Percentiles rank a stretch among this genome's conserved stretches.
Conservation (phyloP, 208 protist genomes). For the Strigomonas oncopelti region DNA sequence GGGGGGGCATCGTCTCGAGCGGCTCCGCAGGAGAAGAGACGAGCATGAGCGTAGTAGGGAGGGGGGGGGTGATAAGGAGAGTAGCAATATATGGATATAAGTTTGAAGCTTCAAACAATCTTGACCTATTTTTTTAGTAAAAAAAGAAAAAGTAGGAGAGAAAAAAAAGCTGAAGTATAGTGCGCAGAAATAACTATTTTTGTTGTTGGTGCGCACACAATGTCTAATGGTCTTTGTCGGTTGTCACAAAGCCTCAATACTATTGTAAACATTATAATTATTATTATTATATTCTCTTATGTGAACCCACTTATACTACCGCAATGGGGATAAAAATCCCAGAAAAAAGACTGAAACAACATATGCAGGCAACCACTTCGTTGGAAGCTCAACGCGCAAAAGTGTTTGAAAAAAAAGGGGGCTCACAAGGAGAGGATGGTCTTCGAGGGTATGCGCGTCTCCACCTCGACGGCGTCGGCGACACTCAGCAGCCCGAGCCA, state of each 20-base stretch:
- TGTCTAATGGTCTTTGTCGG: no score
- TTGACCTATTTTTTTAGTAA: neutral
- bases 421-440: constrained; percentile 36
- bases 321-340: no score
- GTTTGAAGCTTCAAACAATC: neutral
- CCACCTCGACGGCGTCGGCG: constrained; percentile 66
- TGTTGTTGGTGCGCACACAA: neutral
- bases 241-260: no score
- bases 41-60: neutral
- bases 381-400: neutral
- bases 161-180: neutral
- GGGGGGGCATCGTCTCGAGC: neutral
- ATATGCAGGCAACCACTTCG: no score
- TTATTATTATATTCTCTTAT: no score
- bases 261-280: no score
- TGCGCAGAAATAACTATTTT: neutral
- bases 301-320: no score
- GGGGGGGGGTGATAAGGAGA: neutral
- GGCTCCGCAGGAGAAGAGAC: neutral
- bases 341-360: no score
- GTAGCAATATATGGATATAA: neutral
- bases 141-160: neutral
- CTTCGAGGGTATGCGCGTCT: constrained; percentile 70
- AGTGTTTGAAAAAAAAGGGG: neutral
- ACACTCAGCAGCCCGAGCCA: constrained; percentile 74